phyloP scores from a whole-genome alignment of 257 asterid genomes.

The Lantana camara region DNA sequence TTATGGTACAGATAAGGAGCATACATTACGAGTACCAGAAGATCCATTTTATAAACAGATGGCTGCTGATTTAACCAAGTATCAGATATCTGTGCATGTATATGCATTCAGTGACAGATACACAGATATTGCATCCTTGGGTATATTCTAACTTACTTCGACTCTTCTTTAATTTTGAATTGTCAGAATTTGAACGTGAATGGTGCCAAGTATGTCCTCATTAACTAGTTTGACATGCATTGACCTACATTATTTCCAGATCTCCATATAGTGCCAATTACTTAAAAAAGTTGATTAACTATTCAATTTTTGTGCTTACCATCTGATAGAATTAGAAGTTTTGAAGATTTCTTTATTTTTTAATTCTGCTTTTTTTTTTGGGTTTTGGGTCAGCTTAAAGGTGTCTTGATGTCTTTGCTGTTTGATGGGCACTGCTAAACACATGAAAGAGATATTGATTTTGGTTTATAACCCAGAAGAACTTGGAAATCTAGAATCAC shows the following conservation, averaged over 20 bases:
- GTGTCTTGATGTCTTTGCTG: no score
- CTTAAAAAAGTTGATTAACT: slow-evolving; percentile 16
- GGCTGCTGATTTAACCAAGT: slow-evolving; percentile 96
- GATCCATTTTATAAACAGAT: slow-evolving; percentile 93
- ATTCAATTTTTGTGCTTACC: slow-evolving; percentile 6
- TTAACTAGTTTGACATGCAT: not conserved
- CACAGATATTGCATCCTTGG: slow-evolving; percentile 84
- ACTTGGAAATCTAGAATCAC: not conserved
- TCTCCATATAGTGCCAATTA: not conserved
- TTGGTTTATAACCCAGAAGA: slow-evolving; percentile 1
- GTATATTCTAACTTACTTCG: slow-evolving; percentile 37
- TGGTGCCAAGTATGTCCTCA: not conserved
- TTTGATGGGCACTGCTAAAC: no score
- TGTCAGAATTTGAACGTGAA: not conserved
- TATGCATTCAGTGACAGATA: slow-evolving; percentile 92
- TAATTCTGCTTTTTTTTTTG: not conserved
- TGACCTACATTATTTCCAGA: not conserved
- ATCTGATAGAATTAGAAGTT: slow-evolving; percentile 7
- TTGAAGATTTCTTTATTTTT: not conserved
- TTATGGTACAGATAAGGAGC: slow-evolving; percentile 91
- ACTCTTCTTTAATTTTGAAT: slow-evolving; percentile 2
- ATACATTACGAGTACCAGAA: slow-evolving; percentile 69
- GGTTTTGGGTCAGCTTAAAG: slow-evolving; percentile 9
- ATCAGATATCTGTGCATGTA: slow-evolving; percentile 84
- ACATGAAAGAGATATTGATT: no score